A percentile compares a stretch with the other conserved stretches of the same genome.
Evolutionary conservation across 163 green algal genomes (phyloP).

Genomic region (Volvox carteri): DNA sequence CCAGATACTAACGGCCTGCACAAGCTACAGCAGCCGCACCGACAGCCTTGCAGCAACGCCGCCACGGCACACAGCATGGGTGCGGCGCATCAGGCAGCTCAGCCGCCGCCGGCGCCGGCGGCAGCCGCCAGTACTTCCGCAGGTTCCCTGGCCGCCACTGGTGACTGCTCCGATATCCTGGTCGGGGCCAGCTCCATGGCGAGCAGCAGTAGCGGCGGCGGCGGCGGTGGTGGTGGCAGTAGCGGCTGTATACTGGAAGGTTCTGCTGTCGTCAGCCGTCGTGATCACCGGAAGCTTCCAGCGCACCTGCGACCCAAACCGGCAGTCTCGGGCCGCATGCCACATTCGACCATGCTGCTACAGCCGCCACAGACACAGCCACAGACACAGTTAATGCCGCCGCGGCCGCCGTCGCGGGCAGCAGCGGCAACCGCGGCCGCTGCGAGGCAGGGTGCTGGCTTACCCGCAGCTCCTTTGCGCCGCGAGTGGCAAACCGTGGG

Average conservation of each 20-base stretch:
- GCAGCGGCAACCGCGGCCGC: background rate
- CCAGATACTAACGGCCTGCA: background rate
- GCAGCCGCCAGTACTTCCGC: background rate
- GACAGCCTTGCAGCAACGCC: background rate
- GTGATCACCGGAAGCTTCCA: background rate
- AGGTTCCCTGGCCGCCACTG: too few relatives aligned
- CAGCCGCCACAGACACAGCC: background rate
- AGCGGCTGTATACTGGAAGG: background rate
- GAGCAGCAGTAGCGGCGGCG: background rate
- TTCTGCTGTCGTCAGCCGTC: background rate
- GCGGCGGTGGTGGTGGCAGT: background rate
- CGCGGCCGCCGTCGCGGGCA: background rate
- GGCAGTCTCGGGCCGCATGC: background rate
- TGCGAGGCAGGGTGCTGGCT: background rate
- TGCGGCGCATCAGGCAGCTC: too few relatives aligned
- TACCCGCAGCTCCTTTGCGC: background rate
- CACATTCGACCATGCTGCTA: background rate
- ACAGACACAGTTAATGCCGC: background rate
- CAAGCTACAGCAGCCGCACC: background rate
- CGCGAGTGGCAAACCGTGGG: background rate
- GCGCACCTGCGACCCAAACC: conserved; percentile 1
- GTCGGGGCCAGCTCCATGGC: background rate
- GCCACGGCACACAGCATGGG: background rate
- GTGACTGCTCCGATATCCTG: too few relatives aligned
- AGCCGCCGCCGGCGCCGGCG: background rate